phyloP scores from a whole-genome alignment of 768 basidiomycete genomes.

The Coprinellus micaceus region DNA sequence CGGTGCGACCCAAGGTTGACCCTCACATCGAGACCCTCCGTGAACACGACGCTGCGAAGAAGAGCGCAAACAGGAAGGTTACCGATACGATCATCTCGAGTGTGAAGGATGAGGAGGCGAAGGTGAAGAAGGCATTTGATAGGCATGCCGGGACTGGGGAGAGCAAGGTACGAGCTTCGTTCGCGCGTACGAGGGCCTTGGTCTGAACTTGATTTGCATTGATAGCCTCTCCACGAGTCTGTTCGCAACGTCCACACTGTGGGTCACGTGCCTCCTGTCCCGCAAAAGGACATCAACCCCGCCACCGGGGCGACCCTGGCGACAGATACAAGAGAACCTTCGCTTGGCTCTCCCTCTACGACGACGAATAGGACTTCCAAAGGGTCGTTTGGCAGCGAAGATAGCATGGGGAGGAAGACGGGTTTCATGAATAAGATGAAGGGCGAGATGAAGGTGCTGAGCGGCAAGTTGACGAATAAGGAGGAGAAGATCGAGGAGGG shows the following conservation, averaged over 20 bases:
- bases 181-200: too few relatives aligned
- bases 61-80: not conserved
- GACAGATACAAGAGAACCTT: too few relatives aligned
- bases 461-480: conserved; percentile 33
- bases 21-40: not conserved
- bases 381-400: too few relatives aligned
- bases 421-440: conserved; percentile 34
- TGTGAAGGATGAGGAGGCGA: not conserved
- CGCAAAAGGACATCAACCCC: too few relatives aligned
- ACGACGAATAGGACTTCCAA: too few relatives aligned
- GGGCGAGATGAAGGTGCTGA: conserved; percentile 37
- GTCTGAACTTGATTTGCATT: too few relatives aligned
- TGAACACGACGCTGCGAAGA: not conserved
- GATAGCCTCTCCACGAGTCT: too few relatives aligned
- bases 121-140: not conserved
- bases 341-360: too few relatives aligned
- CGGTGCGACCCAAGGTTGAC: not conserved
- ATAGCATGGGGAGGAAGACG: conserved; percentile 15
- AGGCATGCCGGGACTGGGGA: not conserved
- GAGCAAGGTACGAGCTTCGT: not conserved
- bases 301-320: too few relatives aligned
- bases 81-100: not conserved
- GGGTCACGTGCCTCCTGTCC: too few relatives aligned
- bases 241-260: too few relatives aligned
- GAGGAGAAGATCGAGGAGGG: conserved; percentile 37